A percentile compares a stretch with the other conserved stretches of the same genome.
These are phyloP conservation scores for Selenicereus undatus DNA, from an alignment of 148 eudicot species.

Conservation along the genomic window DNA sequence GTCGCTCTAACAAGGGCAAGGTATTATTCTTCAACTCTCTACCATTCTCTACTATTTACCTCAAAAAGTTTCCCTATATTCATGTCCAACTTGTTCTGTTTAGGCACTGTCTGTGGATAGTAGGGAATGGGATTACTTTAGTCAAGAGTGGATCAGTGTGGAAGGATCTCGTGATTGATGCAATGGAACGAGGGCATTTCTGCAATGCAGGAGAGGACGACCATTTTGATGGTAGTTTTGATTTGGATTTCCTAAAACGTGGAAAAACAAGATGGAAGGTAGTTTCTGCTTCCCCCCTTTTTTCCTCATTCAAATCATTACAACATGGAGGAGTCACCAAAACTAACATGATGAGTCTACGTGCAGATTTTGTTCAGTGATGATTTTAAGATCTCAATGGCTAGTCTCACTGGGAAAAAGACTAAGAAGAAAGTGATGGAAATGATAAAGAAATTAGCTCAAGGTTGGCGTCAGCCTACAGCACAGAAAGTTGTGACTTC, in stretches of 20 bases:
- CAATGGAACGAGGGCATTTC: constrained; percentile 35
- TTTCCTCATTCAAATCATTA: neutral
- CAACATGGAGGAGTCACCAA: neutral
- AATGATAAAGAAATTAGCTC: constrained; percentile 36
- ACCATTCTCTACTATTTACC: neutral
- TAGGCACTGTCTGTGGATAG: constrained; percentile 52
- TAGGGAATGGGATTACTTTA: constrained; percentile 44
- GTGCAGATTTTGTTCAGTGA: constrained; percentile 36
- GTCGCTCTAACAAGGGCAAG: constrained; percentile 82
- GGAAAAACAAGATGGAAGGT: constrained; percentile 49
- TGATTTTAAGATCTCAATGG: constrained; percentile 30
- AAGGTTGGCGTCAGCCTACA: constrained; percentile 32
- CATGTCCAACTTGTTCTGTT: neutral
- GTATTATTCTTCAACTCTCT: constrained; percentile 22
- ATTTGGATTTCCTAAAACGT: constrained; percentile 24
- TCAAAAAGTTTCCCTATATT: neutral
- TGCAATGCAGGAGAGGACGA: constrained; percentile 21
- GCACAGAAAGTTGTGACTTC: neutral
- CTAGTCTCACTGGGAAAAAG: constrained; percentile 8
- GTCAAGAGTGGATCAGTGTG: constrained; percentile 34
- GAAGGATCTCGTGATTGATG: constrained; percentile 34
- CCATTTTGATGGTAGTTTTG: constrained; percentile 19
- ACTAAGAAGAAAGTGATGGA: constrained; percentile 27
- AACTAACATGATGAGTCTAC: neutral
- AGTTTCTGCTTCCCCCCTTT: neutral